Percentiles rank a stretch among this genome's conserved stretches.
These are phyloP conservation scores for Plantago elongata DNA, from an alignment of 257 asterid genomes.

Conservation along the genomic window DNA sequence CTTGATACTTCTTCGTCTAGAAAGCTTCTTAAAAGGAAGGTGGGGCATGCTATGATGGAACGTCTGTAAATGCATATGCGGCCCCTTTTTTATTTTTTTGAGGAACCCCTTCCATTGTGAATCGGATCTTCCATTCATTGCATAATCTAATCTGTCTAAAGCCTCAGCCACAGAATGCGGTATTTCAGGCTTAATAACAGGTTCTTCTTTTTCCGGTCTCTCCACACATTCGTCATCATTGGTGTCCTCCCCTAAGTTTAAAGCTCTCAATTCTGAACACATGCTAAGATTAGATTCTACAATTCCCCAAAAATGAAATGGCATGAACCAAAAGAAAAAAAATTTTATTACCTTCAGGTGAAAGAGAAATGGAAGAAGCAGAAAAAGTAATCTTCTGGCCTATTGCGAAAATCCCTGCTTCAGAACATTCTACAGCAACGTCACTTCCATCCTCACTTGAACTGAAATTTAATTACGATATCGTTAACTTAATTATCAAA, in stretches of 20 bases:
- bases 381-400: constrained; percentile 57
- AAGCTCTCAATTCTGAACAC: constrained; percentile 44
- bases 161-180: constrained; percentile 32
- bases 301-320: background rate
- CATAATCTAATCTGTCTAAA: constrained; percentile 32
- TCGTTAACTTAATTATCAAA: too few species aligned
- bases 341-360: constrained; percentile 56
- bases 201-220: constrained; percentile 38
- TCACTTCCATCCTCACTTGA: constrained; percentile 43
- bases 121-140: constrained; percentile 30
- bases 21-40: constrained; percentile 60
- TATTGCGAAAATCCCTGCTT: constrained; percentile 43
- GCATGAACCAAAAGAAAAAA: background rate
- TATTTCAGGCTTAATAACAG: constrained; percentile 31
- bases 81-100: constrained; percentile 70
- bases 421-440: constrained; percentile 37
- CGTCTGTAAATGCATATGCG: constrained; percentile 42
- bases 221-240: constrained; percentile 31
- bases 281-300: constrained; percentile 1
- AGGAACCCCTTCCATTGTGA: constrained; percentile 86
- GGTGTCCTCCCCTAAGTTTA: constrained; percentile 33
- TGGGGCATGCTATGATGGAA: constrained; percentile 76
- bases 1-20: constrained; percentile 47
- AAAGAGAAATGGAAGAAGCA: constrained; percentile 66
- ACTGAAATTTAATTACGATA: constrained; percentile 8